Conservation (phyloP, 106 monocot species). For the Agapanthus africanus region DNA sequence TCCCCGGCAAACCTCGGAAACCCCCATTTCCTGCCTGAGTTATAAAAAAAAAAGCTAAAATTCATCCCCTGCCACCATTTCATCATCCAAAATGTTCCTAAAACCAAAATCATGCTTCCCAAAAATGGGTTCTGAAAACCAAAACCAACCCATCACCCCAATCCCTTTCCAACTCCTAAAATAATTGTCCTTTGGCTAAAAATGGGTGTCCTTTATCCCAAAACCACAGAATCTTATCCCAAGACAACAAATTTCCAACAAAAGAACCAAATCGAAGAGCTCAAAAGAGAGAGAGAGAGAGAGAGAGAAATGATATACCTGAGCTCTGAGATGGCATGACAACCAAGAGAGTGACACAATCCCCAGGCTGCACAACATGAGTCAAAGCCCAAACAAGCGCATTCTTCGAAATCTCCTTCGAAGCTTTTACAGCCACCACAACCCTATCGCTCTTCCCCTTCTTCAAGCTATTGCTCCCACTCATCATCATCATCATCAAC, state of each 20-base stretch:
- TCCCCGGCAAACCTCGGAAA: slow-evolving; percentile 92
- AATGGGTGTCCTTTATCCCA: no score
- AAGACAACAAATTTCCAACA: neutral
- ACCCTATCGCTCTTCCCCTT: slow-evolving; percentile 33
- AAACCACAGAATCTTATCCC: no score
- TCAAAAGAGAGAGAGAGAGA: neutral
- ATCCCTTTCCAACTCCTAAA: neutral
- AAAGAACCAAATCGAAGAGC: neutral
- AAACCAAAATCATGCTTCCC: no score
- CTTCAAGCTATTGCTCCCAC: slow-evolving; percentile 20
- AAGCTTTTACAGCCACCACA: slow-evolving; percentile 79
- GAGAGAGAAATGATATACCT: slow-evolving; percentile 30
- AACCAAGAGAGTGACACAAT: slow-evolving; percentile 60
- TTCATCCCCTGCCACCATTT: no score
- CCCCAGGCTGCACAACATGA: slow-evolving; percentile 84
- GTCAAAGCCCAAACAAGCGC: slow-evolving; percentile 83
- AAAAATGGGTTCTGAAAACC: no score
- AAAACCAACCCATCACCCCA: neutral
- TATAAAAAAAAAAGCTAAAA: neutral
- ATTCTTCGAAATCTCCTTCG: slow-evolving; percentile 64
- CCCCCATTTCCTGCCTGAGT: slow-evolving; percentile 82
- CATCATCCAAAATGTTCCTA: no score
- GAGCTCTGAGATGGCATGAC: slow-evolving; percentile 53
- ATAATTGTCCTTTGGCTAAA: neutral
- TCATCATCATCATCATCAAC: slow-evolving; percentile 10